Base-by-base conservation (phyloP, 2,329 filamentous ascomycete genomes). In the Didymella pinodella region DNA sequence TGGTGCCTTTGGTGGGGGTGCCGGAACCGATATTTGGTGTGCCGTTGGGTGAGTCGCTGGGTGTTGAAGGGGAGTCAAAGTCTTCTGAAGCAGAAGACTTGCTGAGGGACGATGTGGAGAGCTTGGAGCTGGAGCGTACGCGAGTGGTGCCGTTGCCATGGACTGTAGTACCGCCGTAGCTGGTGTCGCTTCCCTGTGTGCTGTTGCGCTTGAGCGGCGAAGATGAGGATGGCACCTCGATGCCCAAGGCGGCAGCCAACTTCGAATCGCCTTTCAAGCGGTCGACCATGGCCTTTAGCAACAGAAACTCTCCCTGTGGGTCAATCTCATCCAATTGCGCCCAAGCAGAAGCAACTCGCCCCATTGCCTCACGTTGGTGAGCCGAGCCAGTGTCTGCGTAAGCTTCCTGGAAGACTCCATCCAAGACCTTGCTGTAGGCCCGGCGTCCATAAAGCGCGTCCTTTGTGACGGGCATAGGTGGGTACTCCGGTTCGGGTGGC, bases 221-320 rank as follows among this genome's bases (percentile, higher is more conserved):
- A 2, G 65, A 62, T 2, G 57, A 50, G 2, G 70, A 61, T 7
- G 69, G 61, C 20, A 80, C 73, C 14, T 71, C 64, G 29, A 78
- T 71, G 20, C 81, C 79, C 0, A 83, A 74, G 0, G 79, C 77
- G 31, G 77, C 75, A 5, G 80, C 77, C 7, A 94, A 82, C 74
- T 89, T 92, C 22, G 84, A 81, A 69, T 94, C 90, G 47, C 84
- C 82, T 43, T 90, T 85, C 46, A 96, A 84, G 56, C 87, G 86
- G n/a, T 91, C 85, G 61, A 96, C 84, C 64, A 96, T 86, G 56
- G 87, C 85, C 70, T 88, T 90, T 71, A 99, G 83, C 16, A 99
- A 83, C 65, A 96, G 88, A 69, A 94, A 95, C 40, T 93, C 87
- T 18, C 93, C 93, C 74, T 97, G 94, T 0, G 94, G 94, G 70